Evolutionary conservation across 805 yeast genomes (phyloP).

Genomic region (Lachancea lanzarotensis): DNA sequence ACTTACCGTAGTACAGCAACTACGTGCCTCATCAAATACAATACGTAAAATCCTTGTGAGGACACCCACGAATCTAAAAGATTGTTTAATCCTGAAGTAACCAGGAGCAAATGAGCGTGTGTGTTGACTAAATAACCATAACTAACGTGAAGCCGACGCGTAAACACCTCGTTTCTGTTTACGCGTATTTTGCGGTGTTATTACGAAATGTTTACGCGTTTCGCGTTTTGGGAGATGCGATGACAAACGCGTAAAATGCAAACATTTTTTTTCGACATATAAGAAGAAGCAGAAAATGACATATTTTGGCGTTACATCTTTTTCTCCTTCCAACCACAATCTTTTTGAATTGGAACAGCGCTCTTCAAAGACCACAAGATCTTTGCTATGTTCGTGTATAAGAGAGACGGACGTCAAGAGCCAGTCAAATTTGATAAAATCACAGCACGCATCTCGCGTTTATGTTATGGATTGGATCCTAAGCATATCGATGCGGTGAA

Average conservation of each 20-base stretch:
- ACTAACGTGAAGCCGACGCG: no score
- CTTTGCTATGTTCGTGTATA: constrained; percentile 69
- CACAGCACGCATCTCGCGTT: constrained; percentile 88
- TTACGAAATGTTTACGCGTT: constrained; percentile 2
- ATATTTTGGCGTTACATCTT: neutral
- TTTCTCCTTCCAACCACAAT: neutral
- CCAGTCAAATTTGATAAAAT: constrained; percentile 94
- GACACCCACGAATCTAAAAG: no score
- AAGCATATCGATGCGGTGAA: constrained; percentile 91
- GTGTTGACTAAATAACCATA: no score
- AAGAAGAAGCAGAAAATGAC: neutral
- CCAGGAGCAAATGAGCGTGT: no score
- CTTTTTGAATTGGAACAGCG: neutral
- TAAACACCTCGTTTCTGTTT: neutral
- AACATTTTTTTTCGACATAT: constrained; percentile 1
- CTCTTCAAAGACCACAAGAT: neutral
- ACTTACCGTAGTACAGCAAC: no score
- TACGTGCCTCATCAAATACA: no score
- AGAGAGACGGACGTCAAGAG: constrained; percentile 92
- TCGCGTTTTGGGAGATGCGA: constrained; percentile 3
- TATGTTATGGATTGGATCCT: constrained; percentile 90
- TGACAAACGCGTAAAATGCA: constrained; percentile 4
- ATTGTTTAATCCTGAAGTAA: no score
- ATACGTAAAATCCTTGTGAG: no score
- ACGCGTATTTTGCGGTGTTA: neutral